Evolutionary conservation across 495 filamentous ascomycete species (phyloP).

Genomic region (Hypoxylon perforatum): DNA sequence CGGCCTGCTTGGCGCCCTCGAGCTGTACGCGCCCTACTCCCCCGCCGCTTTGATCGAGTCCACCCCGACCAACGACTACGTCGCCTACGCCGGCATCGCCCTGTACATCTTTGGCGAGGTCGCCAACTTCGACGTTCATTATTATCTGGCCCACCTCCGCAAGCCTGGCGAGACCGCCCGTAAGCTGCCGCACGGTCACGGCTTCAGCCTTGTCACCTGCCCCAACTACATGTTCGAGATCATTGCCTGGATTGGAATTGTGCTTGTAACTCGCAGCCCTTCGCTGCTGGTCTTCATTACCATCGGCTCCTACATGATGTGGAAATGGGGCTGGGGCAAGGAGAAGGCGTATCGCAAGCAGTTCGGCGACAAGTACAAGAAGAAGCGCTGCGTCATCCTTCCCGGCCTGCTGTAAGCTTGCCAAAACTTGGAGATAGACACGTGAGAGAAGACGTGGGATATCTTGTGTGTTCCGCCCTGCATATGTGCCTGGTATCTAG

Average conservation of each 20-base stretch:
- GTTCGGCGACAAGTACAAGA: conserved; percentile 89
- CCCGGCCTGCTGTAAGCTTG: conserved; percentile 67
- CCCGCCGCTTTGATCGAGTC: conserved; percentile 65
- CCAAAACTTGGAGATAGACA: not conserved
- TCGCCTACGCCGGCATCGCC: conserved; percentile 70
- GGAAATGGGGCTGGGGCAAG: conserved; percentile 89
- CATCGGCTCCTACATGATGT: conserved; percentile 79
- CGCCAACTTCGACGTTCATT: conserved; percentile 81
- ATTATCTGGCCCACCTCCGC: conserved; percentile 78
- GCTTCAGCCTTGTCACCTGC: conserved; percentile 90
- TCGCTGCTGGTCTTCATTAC: conserved; percentile 76
- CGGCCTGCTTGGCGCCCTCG: conserved; percentile 84
- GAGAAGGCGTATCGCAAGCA: conserved; percentile 88
- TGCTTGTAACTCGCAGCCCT: conserved; percentile 80
- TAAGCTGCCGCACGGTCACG: conserved; percentile 86
- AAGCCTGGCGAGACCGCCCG: conserved; percentile 83
- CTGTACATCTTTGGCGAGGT: conserved; percentile 81
- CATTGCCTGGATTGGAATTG: conserved; percentile 82
- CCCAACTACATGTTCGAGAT: conserved; percentile 98
- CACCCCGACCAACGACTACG: conserved; percentile 45
- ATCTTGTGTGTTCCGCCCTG: too few relatives aligned
- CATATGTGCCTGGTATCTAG: not conserved
- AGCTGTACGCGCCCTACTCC: conserved; percentile 81
- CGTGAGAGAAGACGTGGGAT: conserved; percentile 6
- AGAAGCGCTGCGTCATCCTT: conserved; percentile 83